Conservation (phyloP, 495 filamentous ascomycete species). For the Cercophora newfieldiana region DNA sequence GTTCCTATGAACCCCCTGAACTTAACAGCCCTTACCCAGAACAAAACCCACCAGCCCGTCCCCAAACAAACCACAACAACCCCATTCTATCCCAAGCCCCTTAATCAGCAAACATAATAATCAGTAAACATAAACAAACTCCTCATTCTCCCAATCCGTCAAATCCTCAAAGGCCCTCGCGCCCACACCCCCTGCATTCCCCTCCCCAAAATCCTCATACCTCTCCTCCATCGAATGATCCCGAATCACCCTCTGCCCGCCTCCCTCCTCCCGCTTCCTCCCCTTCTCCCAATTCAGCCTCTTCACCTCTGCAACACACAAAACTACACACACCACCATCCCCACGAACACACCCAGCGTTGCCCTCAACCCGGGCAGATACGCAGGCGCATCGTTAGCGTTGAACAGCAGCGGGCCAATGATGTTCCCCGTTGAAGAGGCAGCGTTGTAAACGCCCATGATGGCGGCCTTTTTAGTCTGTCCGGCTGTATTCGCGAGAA, state of each 20-base stretch:
- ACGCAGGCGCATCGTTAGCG: conserved; percentile 57
- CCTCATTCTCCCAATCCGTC: conserved; percentile 65
- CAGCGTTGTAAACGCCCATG: conserved; percentile 61
- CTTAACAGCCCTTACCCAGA: no score
- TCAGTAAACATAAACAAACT: conserved; percentile 67
- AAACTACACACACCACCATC: conserved; percentile 47
- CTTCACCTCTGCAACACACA: conserved; percentile 54
- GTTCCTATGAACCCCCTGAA: no score
- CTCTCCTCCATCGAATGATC: conserved; percentile 57
- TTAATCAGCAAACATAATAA: no score
- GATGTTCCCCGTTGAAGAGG: conserved; percentile 64
- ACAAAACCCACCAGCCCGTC: no score
- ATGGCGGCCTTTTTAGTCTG: conserved; percentile 66
- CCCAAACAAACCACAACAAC: no score
- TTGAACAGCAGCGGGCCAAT: conserved; percentile 69
- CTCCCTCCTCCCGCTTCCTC: conserved; percentile 52
- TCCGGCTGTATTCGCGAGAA: conserved; percentile 63
- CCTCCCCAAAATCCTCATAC: conserved; percentile 29
- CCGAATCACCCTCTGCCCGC: conserved; percentile 56
- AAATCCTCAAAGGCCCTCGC: conserved; percentile 53
- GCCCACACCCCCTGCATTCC: conserved; percentile 26
- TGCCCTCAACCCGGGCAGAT: conserved; percentile 55
- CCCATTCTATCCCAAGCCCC: no score
- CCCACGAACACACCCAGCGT: conserved; percentile 59
- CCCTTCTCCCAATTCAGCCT: conserved; percentile 57